phyloP scores from a whole-genome alignment of 306 rosid species.

The Prunus salicina region DNA sequence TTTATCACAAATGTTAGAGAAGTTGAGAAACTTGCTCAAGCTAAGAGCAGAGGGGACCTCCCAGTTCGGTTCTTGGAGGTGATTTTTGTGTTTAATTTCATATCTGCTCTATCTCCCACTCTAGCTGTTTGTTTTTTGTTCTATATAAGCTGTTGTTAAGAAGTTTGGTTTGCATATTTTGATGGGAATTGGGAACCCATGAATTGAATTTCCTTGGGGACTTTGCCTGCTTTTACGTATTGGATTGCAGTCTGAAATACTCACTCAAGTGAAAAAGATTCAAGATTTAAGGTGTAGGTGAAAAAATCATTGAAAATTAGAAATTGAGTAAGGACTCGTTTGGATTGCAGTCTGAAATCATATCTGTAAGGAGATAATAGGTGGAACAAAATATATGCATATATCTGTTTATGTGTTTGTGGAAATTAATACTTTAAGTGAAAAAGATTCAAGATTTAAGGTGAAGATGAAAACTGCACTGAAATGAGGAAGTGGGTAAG shows the following conservation, averaged over 20 bases:
- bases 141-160: background rate
- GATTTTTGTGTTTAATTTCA: background rate
- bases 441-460: background rate
- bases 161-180: background rate
- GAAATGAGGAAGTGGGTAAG: background rate
- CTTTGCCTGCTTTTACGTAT: background rate
- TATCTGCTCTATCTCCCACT: background rate
- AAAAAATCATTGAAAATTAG: too few relatives aligned
- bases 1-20: conserved; percentile 77
- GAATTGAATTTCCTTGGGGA: background rate
- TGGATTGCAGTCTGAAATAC: background rate
- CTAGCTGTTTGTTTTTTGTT: conserved; percentile 13
- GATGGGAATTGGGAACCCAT: background rate
- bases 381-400: background rate
- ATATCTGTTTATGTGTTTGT: background rate
- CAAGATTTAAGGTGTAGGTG: background rate
- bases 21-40: conserved; percentile 25
- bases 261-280: background rate
- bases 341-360: background rate
- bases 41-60: conserved; percentile 72
- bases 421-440: background rate
- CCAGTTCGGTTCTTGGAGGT: conserved; percentile 69
- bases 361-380: background rate
- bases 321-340: background rate
- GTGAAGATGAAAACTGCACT: background rate